Base-by-base conservation (phyloP, 2,329 filamentous ascomycete species). In the Trichophyton schoenleinii region DNA sequence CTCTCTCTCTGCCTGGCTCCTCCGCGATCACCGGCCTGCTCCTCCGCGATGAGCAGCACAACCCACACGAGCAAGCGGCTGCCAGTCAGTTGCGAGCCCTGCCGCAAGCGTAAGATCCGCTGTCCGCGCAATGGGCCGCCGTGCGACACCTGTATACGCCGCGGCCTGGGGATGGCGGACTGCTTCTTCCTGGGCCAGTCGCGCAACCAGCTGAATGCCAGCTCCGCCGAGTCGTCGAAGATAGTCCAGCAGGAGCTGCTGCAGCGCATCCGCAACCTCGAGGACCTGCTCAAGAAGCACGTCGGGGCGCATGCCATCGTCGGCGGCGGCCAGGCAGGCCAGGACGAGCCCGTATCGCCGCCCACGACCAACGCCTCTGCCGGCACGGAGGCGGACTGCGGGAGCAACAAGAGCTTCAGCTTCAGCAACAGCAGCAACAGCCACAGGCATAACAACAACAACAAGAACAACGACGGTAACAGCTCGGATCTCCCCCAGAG, bases 71-170 rank as follows among this genome's bases (percentile, higher is more conserved):
- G 70, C 49, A 74, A 72, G 61, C 70, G 73, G 8, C 67, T 74
- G 25, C 74, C 74, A 9, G 71, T 75, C 46, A 74, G 71, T 60
- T 76, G 74, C 48, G 73, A 75, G 62, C 73, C 74, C 42, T 76
- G 74, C 63, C 70, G 74, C 53, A 70, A 68, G 9, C 67, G 74
- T 55, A 76, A 76, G 60, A 75, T 76, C 48, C 68, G 70, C 28
- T 76, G 74, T 62, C 70, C 72, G 25, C 73, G 74, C 25, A 72
- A 74, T 63, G 68, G 68, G n/a, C 67, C 69, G 13, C 73, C 73
- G 22, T 76, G 74, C 52, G 69, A 74, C 46, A 74, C 73, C 2
- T 76, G 74, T 65, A 67, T 73, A 8, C 69, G 71, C 15, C 70
- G 74, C 25, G 73, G 74, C 6, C 65, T 74, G 20, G 70, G 70